Evolutionary conservation across 1,284 basidiomycete species (phyloP), one percentile per base, ranked within the genome.

Genomic region (Cryptococcus jaspeensis): DNA sequence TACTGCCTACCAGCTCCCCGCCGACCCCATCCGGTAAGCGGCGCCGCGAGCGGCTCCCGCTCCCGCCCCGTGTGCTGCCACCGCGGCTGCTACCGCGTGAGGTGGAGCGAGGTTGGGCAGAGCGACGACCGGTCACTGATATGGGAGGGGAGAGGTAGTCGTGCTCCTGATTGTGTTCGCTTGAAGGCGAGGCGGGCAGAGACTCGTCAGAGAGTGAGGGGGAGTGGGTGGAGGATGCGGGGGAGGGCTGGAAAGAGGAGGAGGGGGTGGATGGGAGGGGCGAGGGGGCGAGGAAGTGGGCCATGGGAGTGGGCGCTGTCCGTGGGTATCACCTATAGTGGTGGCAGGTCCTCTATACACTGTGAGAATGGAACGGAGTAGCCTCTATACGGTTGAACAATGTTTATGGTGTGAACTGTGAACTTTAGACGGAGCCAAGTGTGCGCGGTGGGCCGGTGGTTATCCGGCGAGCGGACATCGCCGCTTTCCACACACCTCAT

Each of bases 1-100:
- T 73, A 53, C 63, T 67, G 36, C 55, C 50, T 12, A 70, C 71
- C 13, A 73, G 45, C 47, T 56, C 52, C 0, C 71, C 71, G 15
- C 69, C 69, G 6, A 72, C 62, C 8, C 56, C 59, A 32, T 18
- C 44, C 28, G 28, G 28, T 9, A 32, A 32, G 28, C 28, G 28
- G 28, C 28, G 28, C 28, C 28, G 28, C 28, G 28, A 32, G 28
- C 28, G 28, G 9, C 28, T 9, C 28, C 28, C 28, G 28, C 28
- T 32, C 28, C 28, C 28, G 5, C 28, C 28, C 9, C 5, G 28
- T 9, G 28, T 9, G 28, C 28, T 32, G 28, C 28, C 28, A 32
- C n/a, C n/a, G n/a, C 28, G 28, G 16, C 25, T 39, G 15, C 11
- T 36, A 4, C 22, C 38, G 36, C 2, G 46, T 22, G 32, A 36